phyloP scores from a whole-genome alignment of 2,329 filamentous ascomycete species.

The Dendryphion nanum region DNA sequence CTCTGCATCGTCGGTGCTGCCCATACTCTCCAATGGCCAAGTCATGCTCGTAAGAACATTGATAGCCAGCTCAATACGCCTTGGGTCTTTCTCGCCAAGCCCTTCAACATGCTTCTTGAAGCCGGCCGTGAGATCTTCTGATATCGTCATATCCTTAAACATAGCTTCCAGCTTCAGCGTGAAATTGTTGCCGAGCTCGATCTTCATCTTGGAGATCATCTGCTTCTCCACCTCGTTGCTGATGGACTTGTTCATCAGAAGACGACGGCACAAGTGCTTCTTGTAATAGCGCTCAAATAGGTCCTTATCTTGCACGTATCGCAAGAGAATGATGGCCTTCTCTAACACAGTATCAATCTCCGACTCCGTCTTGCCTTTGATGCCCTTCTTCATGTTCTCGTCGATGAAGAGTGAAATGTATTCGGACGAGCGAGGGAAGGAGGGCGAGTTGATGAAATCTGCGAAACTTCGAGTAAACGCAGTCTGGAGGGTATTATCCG shows the following conservation, averaged over 20 bases:
- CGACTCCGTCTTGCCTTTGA: conserved; percentile 86
- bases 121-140: conserved; percentile 73
- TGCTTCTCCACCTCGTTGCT: conserved; percentile 91
- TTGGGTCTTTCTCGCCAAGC: conserved; percentile 56
- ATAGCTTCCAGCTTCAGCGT: conserved; percentile 92
- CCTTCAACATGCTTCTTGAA: conserved; percentile 71
- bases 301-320: conserved; percentile 89
- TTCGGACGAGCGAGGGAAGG: conserved; percentile 79
- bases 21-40: conserved; percentile 91
- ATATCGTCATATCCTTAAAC: conserved; percentile 94
- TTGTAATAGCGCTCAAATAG: conserved; percentile 98
- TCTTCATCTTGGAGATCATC: conserved; percentile 96
- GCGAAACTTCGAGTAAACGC: conserved; percentile 83
- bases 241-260: conserved; percentile 85
- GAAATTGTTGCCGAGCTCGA: conserved; percentile 91
- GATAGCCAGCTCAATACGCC: conserved; percentile 75
- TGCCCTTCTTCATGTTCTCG: conserved; percentile 89
- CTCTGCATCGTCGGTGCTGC: conserved; percentile 50
- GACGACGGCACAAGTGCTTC: conserved; percentile 84
- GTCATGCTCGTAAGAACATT: conserved; percentile 89
- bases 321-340: conserved; percentile 82
- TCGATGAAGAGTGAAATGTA: conserved; percentile 97
- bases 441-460: conserved; percentile 78
- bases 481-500: conserved; percentile 75
- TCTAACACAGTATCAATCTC: conserved; percentile 84